Percentiles rank a stretch among this genome's conserved stretches.
These are phyloP conservation scores for Lichtheimia ornata DNA, from an alignment of 371 early-diverging fungal species.

Conservation along the genomic window DNA sequence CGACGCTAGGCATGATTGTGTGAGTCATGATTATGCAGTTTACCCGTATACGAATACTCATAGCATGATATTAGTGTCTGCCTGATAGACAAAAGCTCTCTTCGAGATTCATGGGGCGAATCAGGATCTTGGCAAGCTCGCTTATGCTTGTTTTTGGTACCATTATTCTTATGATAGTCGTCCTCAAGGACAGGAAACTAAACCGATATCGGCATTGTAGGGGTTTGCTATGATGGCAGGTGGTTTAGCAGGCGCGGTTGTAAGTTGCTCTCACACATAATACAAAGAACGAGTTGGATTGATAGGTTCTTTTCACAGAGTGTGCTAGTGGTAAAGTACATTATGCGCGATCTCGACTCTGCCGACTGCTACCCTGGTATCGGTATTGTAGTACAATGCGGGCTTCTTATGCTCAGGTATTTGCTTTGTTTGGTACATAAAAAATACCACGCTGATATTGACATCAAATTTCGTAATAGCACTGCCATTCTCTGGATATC, in stretches of 20 bases:
- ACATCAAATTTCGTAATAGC: neutral
- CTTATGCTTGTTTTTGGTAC: slow-evolving; percentile 63
- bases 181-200: neutral
- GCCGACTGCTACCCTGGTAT: slow-evolving; percentile 65
- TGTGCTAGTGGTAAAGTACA: slow-evolving; percentile 68
- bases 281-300: neutral
- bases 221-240: slow-evolving; percentile 78
- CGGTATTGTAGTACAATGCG: slow-evolving; percentile 62
- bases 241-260: slow-evolving; percentile 72
- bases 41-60: neutral
- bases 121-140: slow-evolving; percentile 63
- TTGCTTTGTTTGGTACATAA: neutral
- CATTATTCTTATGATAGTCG: neutral
- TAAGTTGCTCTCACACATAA: slow-evolving; percentile 27
- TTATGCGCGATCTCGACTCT: slow-evolving; percentile 55
- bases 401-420: slow-evolving; percentile 70
- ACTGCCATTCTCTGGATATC: slow-evolving; percentile 20
- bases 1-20: slow-evolving; percentile 75
- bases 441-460: neutral
- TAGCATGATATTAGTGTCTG: slow-evolving; percentile 27
- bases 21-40: slow-evolving; percentile 24
- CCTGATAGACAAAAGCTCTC: slow-evolving; percentile 52
- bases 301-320: slow-evolving; percentile 38
- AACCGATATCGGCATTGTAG: slow-evolving; percentile 8
- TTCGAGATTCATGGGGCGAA: slow-evolving; percentile 45